Conservation (phyloP, 2,329 filamentous ascomycete genomes). For the Xylariales sp. region DNA sequence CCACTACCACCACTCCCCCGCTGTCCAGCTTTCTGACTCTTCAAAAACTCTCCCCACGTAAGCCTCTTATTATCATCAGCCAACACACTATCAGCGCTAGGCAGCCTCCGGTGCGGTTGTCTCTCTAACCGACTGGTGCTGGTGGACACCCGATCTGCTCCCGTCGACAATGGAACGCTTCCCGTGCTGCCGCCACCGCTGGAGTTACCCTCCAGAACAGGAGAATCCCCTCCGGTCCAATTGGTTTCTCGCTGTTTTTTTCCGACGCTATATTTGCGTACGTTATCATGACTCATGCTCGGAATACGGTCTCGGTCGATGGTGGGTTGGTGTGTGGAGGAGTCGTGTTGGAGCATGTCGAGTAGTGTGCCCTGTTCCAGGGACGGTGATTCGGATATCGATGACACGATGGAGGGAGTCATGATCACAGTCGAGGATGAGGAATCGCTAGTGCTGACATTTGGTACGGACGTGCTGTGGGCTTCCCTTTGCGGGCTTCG, state of each 20-base stretch:
- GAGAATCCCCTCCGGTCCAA: too few relatives aligned
- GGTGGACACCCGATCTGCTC: too few relatives aligned
- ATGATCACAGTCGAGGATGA: background rate
- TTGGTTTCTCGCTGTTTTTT: constrained; percentile 10
- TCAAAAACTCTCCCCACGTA: constrained; percentile 27
- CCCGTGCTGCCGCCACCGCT: constrained; percentile 8
- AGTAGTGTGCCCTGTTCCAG: background rate
- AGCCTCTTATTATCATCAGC: constrained; percentile 20
- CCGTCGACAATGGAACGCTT: too few relatives aligned
- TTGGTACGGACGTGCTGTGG: constrained; percentile 14
- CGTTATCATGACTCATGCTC: too few relatives aligned
- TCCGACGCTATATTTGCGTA: constrained; percentile 5
- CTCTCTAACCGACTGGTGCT: too few relatives aligned
- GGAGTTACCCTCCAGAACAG: too few relatives aligned
- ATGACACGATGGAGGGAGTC: background rate
- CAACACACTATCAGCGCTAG: too few relatives aligned
- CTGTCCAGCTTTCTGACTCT: constrained; percentile 11
- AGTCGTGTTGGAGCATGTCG: background rate
- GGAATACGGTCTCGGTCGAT: too few relatives aligned
- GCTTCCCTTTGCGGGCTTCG: constrained; percentile 9
- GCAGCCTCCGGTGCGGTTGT: too few relatives aligned
- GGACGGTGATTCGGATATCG: background rate
- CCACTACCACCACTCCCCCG: too few relatives aligned
- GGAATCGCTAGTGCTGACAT: constrained; percentile 6
- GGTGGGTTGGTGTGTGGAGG: too few relatives aligned